Conservation (phyloP, 257 asterid genomes). For the Gynochthodes officinalis region DNA sequence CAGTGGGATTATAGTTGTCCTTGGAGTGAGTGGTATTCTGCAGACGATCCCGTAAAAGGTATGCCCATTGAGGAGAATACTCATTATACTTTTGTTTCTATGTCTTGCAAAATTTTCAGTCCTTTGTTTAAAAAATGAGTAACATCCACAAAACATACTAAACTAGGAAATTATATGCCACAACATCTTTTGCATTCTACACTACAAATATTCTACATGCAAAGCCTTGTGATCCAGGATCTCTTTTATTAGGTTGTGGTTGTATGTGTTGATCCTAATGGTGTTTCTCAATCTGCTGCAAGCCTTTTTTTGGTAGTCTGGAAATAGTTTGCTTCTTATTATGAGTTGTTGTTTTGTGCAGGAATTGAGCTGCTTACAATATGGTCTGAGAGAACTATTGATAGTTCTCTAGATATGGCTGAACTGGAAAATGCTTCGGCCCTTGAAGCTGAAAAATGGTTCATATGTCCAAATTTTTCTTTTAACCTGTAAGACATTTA, state of each 20-base stretch:
- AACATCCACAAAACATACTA: neutral
- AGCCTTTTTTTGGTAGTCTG: neutral
- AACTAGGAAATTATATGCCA: neutral
- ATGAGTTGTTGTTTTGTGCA: conserved; percentile 33
- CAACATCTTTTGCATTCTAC: neutral
- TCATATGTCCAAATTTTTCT: conserved; percentile 60
- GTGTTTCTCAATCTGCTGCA: neutral
- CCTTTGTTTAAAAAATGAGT: neutral
- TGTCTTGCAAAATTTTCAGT: neutral
- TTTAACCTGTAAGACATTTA: conserved; percentile 56
- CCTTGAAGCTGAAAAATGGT: conserved; percentile 85
- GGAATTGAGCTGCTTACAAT: conserved; percentile 66
- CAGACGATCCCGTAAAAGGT: conserved; percentile 90
- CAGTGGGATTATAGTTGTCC: conserved; percentile 90
- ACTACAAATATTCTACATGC: neutral
- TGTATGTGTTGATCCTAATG: neutral
- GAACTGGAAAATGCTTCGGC: conserved; percentile 85
- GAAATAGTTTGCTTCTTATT: conserved; percentile 4
- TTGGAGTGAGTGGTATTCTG: conserved; percentile 97
- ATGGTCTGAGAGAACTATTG: conserved; percentile 73
- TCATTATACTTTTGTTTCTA: neutral
- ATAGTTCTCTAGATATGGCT: conserved; percentile 85
- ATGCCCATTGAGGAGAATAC: conserved; percentile 23
- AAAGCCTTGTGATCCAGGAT: neutral
- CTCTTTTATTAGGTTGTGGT: neutral